phyloP scores from a whole-genome alignment of 805 yeast species.

The Lipomyces sp. region DNA sequence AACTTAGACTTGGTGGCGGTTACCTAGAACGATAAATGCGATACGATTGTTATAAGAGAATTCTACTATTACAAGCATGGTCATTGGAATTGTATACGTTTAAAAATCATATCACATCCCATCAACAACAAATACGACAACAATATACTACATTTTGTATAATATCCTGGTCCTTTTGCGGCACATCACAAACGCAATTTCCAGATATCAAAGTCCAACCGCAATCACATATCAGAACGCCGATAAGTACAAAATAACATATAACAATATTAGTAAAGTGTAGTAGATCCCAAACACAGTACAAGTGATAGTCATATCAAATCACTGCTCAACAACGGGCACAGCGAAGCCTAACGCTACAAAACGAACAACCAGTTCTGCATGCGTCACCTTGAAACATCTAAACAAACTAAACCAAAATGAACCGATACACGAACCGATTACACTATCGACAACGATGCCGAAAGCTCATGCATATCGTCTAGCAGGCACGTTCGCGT shows the following conservation, averaged over 20 bases:
- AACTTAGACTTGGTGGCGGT: not conserved
- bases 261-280: not conserved
- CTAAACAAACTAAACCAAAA: not conserved
- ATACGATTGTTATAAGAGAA: not conserved
- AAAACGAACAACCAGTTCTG: not conserved
- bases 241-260: not conserved
- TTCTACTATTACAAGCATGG: not conserved
- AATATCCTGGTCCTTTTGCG: not conserved
- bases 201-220: slow-evolving; percentile 2
- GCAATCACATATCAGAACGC: not conserved
- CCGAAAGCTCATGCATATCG: slow-evolving; percentile 5
- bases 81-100: not conserved
- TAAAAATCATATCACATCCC: not conserved
- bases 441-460: not conserved
- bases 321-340: not conserved
- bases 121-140: not conserved
- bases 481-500: slow-evolving; percentile 6
- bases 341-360: not conserved
- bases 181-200: not conserved
- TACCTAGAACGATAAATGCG: not conserved
- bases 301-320: slow-evolving; percentile 1
- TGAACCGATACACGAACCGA: not conserved
- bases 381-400: not conserved
- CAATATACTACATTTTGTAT: not conserved
- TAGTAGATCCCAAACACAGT: not conserved